A percentile compares a stretch with the other conserved stretches of the same genome.
Evolutionary conservation across 148 eudicot species (phyloP).

Genomic region (Cornus kousa): DNA sequence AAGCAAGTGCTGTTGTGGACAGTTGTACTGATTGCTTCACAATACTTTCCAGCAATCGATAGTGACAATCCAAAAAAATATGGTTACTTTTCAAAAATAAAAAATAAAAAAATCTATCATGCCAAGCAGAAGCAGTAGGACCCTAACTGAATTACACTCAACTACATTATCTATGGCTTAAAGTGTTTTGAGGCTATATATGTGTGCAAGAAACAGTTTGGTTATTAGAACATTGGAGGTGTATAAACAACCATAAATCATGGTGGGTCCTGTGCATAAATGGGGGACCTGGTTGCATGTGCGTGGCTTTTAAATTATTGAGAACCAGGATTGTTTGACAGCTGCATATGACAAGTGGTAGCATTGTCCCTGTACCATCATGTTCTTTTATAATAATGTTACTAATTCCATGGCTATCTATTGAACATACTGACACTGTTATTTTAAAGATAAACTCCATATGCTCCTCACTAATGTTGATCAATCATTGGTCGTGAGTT

Average conservation of each 20-base stretch:
- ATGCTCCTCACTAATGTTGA: not conserved
- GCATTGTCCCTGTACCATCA: not conserved
- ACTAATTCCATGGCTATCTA: too few species aligned
- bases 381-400: not conserved
- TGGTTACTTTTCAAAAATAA: too few species aligned
- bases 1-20: too few species aligned
- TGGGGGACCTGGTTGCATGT: constrained; percentile 33
- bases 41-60: too few species aligned
- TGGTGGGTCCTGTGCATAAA: constrained; percentile 22
- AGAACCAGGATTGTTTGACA: constrained; percentile 14
- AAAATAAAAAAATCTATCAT: too few species aligned
- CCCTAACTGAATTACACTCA: not conserved
- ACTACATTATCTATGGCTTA: not conserved
- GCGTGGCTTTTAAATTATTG: constrained; percentile 23
- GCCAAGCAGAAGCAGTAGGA: not conserved
- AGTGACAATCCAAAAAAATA: too few species aligned
- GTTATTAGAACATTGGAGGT: not conserved
- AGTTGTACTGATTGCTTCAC: too few species aligned
- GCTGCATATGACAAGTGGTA: not conserved
- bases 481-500: not conserved
- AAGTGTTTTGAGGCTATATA: constrained; percentile 2
- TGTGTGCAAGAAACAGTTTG: not conserved
- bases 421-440: too few species aligned
- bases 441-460: not conserved
- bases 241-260: not conserved